Base-by-base conservation (phyloP, 2,329 filamentous ascomycete genomes). In the Cylindrodendrum hubeiense region DNA sequence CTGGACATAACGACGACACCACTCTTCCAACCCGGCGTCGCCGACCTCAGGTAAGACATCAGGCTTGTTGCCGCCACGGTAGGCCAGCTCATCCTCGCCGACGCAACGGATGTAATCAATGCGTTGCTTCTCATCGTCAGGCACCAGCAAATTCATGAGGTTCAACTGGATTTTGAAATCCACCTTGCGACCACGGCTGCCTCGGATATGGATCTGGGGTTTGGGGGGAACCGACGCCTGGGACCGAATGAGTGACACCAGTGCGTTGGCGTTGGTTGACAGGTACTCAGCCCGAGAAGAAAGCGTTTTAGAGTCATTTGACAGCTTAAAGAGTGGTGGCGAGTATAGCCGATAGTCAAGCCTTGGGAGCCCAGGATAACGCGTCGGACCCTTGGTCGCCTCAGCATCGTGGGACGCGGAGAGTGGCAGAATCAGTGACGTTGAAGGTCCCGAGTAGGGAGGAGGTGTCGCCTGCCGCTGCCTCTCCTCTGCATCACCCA, bases 91-190 rank as follows among this genome's bases (percentile, higher is more conserved):
- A 39, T 82, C 84, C 19, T 75, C 73, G 0, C 77, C 78, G 12
- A 87, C 84, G 62, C 85, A 83, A 22, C 85, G 83, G 47, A 88
- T 79, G 74, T 88, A 89, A 71, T 88, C 84, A 73, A 87, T 81
- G 26, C 84, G 81, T 37, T 78, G 70, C 24, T 72, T 74, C 8
- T 79, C 74, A 58, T 84, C 80, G 3, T 85, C 82, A 0, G 85
- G 81, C 2, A 88, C 79, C 5, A 89, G 78, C 12, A 88, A 77
- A 51, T 76, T 79, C 83, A 89, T 85, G 19, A 88, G 77, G 72
- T 89, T 89, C 44, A 88, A 76, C 71, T 82, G 84, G 63, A 89
- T 75, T 61, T 83, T 80, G 68, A 89, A 89, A 74, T 88, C 86
- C 33, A 84, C 70, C 66, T 72, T 77, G 62, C 76, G 74, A n/a